A percentile compares a stretch with the other conserved stretches of the same genome.
Conservation (phyloP, 2,329 filamentous ascomycete species). For the Xylaria sp. region DNA sequence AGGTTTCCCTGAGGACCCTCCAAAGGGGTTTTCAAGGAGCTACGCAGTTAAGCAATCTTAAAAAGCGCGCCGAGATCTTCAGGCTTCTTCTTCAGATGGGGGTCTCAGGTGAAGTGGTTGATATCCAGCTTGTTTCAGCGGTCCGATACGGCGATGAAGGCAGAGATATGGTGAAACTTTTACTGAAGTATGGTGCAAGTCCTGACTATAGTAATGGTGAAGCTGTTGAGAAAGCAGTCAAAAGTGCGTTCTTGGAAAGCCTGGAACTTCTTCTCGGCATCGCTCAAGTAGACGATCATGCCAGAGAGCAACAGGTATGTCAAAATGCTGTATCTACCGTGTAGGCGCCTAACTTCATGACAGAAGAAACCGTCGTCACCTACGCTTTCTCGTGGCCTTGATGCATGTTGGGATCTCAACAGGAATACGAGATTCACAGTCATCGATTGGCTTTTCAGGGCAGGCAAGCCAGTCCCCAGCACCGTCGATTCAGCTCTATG, state of each 20-base stretch:
- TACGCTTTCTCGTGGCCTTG: conserved; percentile 62
- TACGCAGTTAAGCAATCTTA: conserved; percentile 61
- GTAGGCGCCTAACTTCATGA: conserved; percentile 21
- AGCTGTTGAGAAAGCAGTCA: conserved; percentile 63
- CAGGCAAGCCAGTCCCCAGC: conserved; percentile 59
- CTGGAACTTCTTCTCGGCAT: conserved; percentile 63
- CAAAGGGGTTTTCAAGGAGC: conserved; percentile 65
- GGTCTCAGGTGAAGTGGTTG: conserved; percentile 61
- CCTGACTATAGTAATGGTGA: conserved; percentile 66
- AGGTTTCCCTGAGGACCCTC: conserved; percentile 55
- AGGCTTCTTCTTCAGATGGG: conserved; percentile 61
- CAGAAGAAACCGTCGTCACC: conserved; percentile 59
- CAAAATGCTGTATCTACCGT: neutral
- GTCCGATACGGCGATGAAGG: conserved; percentile 62
- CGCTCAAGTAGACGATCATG: conserved; percentile 51
- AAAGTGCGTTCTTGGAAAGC: conserved; percentile 60
- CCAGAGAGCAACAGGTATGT: conserved; percentile 49
- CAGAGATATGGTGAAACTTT: conserved; percentile 58
- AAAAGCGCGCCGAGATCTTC: conserved; percentile 60
- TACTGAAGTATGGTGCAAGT: conserved; percentile 64
- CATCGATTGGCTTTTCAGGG: conserved; percentile 61
- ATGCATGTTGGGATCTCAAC: conserved; percentile 63
- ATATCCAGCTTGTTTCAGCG: conserved; percentile 63
- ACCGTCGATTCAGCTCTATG: conserved; percentile 62
- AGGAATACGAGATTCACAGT: conserved; percentile 60